Base-by-base conservation (phyloP, 495 filamentous ascomycete genomes). In the Xylaria longipes region DNA sequence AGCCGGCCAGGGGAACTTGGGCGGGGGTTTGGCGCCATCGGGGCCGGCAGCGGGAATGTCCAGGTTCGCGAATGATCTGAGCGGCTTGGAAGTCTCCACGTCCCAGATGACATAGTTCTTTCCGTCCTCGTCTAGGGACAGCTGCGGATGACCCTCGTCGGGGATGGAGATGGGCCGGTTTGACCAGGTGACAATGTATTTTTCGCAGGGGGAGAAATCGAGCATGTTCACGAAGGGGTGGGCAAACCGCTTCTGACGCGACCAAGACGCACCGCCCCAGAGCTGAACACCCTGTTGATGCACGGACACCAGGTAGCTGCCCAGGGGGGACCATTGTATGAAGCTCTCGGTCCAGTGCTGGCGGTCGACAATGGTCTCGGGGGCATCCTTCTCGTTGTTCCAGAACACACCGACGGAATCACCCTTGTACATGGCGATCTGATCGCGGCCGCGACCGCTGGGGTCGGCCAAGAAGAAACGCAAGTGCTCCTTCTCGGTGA, bases 61-160 rank as follows among this genome's bases (percentile, higher is more conserved):
- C 75, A 97, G 87, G 68, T 93, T 95, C 33, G 92, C 90, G 79
- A 99, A 99, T 0, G 95, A 97, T 41, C 96, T 92, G 43, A 99
- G 85, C 37, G 94, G 91, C 77, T 97, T 97, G 69, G 90, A 89
- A 7, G 96, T 94, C 72, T 92, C 93, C 66, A 98, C 90, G 81
- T 99, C 96, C 96, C 96, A 99, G 76, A 99, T 93, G 76, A 99
- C 92, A 78, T 98, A 98, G 87, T 97, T 97, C 88, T 98, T 98
- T 72, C 96, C 96, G 75, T 99, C 96, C 78, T 99, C 96, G 78
- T 98, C 96, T 71, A 92, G 82, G 8, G 92, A 90, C 41, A 99
- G 83, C 3, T 93, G 82, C 25, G 95, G 92, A 74, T 94, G 89
- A 35, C 93, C 92, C 69, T 86, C 86, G 78, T 98, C 96, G 48